A percentile compares a stretch with the other conserved stretches of the same genome.
Conservation (phyloP, 768 basidiomycete genomes). For the Pisolithus albus region DNA sequence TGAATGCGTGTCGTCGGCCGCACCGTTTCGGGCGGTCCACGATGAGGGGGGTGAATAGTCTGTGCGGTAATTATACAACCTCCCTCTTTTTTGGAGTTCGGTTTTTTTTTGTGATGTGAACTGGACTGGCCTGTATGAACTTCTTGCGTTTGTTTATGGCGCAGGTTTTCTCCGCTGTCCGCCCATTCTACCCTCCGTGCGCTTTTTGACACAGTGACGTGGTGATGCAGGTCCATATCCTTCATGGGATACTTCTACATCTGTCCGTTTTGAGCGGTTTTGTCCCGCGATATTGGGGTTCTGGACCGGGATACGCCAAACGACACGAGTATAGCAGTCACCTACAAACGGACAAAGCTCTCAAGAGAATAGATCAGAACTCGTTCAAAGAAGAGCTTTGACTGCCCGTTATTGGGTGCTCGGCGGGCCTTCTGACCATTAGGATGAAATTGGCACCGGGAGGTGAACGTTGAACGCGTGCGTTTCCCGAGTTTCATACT, state of each 20-base stretch:
- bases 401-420: conserved; percentile 50
- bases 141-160: no score
- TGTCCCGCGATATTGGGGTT: conserved; percentile 41
- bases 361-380: conserved; percentile 32
- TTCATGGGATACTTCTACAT: conserved; percentile 28
- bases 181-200: not conserved
- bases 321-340: conserved; percentile 31
- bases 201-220: conserved; percentile 10
- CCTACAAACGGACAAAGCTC: conserved; percentile 22
- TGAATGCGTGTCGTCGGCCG: conserved; percentile 43
- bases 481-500: conserved; percentile 11
- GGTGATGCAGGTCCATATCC: conserved; percentile 18
- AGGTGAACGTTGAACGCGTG: conserved; percentile 37
- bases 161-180: no score
- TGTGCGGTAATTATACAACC: conserved; percentile 35
- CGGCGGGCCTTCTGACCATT: conserved; percentile 43
- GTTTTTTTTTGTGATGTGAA: not conserved
- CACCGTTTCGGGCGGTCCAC: conserved; percentile 45
- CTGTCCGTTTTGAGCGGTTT: conserved; percentile 28
- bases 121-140: not conserved
- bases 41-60: conserved; percentile 25
- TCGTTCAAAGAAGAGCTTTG: conserved; percentile 44
- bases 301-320: conserved; percentile 26
- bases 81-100: no score
- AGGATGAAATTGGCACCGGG: conserved; percentile 49